phyloP scores from a whole-genome alignment of 148 eudicot genomes.

The Pouteria glomerata region DNA sequence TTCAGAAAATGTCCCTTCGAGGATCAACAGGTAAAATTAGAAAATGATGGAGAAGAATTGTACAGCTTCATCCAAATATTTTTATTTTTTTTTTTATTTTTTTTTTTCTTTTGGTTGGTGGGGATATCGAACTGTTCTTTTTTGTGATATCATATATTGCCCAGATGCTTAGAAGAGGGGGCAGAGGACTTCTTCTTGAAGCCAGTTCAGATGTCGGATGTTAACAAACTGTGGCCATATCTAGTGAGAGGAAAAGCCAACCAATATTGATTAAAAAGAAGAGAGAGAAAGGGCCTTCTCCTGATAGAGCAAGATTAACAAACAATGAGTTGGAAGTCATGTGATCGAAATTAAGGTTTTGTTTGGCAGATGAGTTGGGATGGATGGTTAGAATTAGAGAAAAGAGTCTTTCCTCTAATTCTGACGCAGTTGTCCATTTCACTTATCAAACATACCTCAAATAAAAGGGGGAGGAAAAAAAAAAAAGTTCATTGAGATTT shows the following conservation, averaged over 20 bases:
- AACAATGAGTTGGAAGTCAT: not conserved
- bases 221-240: conserved; percentile 54
- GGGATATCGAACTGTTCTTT: not conserved
- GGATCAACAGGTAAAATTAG: conserved; percentile 50
- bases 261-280: not conserved
- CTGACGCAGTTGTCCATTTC: too few relatives aligned
- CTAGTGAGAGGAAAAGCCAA: conserved; percentile 31
- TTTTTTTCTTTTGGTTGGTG: not conserved
- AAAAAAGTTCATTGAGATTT: too few relatives aligned
- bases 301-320: not conserved
- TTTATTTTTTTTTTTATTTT: too few relatives aligned
- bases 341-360: not conserved
- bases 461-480: too few relatives aligned
- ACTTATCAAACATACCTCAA: too few relatives aligned
- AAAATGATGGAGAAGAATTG: not conserved
- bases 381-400: too few relatives aligned
- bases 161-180: conserved; percentile 66
- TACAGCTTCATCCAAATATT: not conserved
- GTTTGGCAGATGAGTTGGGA: too few relatives aligned
- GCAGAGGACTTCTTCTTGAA: conserved; percentile 65
- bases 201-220: conserved; percentile 59
- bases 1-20: conserved; percentile 63
- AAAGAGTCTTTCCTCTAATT: too few relatives aligned
- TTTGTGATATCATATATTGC: not conserved
- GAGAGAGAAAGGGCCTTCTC: conserved; percentile 13